Conservation (phyloP, 768 basidiomycete species). For the Sporobolomyces roseus region DNA sequence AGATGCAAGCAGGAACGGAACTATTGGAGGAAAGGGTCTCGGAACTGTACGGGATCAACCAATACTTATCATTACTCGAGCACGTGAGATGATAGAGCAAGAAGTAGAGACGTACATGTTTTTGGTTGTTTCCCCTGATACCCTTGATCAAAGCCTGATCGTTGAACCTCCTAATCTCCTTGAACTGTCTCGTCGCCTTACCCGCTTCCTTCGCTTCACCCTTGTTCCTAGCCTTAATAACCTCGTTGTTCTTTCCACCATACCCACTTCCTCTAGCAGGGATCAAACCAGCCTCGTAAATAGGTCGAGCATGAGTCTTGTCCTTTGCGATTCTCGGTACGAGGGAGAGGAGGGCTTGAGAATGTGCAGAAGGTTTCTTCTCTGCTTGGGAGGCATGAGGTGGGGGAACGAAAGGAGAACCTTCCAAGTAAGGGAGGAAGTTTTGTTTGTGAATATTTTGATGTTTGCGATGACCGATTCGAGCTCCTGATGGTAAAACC, state of each 20-base stretch:
- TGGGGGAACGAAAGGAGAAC: conserved; percentile 35
- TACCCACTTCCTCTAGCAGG: conserved; percentile 80
- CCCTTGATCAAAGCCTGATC: conserved; percentile 79
- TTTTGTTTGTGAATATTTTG: conserved; percentile 75
- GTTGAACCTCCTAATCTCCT: conserved; percentile 72
- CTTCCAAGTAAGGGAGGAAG: conserved; percentile 48
- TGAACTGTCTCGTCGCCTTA: conserved; percentile 74
- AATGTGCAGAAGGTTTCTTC: conserved; percentile 44
- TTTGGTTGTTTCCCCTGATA: conserved; percentile 77
- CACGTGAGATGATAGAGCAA: conserved; percentile 30
- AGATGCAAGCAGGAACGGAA: not conserved
- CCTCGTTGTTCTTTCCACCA: conserved; percentile 61
- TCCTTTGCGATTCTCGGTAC: conserved; percentile 40
- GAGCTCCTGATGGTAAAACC: conserved; percentile 83
- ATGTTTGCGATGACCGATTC: conserved; percentile 87
- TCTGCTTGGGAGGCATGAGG: conserved; percentile 45
- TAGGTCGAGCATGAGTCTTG: conserved; percentile 33
- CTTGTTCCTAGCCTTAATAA: conserved; percentile 84
- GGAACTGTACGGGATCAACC: conserved; percentile 24
- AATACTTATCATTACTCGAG: not conserved
- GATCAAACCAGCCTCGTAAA: conserved; percentile 79
- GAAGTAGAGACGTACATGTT: conserved; percentile 56
- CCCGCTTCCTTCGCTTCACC: conserved; percentile 93
- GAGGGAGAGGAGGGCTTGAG: conserved; percentile 47
- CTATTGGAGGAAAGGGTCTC: conserved; percentile 39